Percentiles rank a stretch among this genome's conserved stretches.
Conservation (phyloP, 1,284 basidiomycete genomes). For the Termitomyces sp. region DNA sequence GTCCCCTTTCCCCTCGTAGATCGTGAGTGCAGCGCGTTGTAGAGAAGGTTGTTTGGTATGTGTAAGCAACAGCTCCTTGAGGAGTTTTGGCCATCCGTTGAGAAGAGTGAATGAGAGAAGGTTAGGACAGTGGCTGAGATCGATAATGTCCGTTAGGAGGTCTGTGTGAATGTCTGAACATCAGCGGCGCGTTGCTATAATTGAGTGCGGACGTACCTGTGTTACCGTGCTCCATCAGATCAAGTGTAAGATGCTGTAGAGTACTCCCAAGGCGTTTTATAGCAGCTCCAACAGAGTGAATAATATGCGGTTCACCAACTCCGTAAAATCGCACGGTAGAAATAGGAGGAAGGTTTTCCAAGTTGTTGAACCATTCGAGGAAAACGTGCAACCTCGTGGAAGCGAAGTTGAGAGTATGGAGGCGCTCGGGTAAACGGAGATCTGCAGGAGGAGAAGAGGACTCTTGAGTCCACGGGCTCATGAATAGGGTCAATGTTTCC, state of each 20-base stretch:
- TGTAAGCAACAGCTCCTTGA: constrained; percentile 8
- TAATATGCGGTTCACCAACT: constrained; percentile 7
- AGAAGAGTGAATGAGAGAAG: constrained; percentile 15
- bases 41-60: constrained; percentile 6
- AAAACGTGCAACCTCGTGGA: constrained; percentile 4
- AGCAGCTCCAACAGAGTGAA: constrained; percentile 3
- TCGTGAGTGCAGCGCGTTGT: constrained; percentile 5
- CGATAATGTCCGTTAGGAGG: constrained; percentile 3
- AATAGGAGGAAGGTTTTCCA: constrained; percentile 6
- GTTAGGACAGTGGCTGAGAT: constrained; percentile 10
- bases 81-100: constrained; percentile 14
- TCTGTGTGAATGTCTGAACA: not conserved
- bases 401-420: constrained; percentile 12
- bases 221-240: constrained; percentile 7
- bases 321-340: constrained; percentile 9
- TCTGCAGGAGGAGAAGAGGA: not conserved
- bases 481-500: constrained; percentile 11
- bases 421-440: constrained; percentile 4
- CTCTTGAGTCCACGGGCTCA: constrained; percentile 11
- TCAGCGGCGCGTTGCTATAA: not conserved
- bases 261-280: constrained; percentile 8
- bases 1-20: constrained; percentile 12
- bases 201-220: constrained; percentile 4
- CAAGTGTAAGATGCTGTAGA: constrained; percentile 13
- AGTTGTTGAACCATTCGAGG: constrained; percentile 11